These are phyloP conservation scores for Thelonectria olida DNA, from an alignment of 2,329 filamentous ascomycete species.

Conservation along the genomic window DNA sequence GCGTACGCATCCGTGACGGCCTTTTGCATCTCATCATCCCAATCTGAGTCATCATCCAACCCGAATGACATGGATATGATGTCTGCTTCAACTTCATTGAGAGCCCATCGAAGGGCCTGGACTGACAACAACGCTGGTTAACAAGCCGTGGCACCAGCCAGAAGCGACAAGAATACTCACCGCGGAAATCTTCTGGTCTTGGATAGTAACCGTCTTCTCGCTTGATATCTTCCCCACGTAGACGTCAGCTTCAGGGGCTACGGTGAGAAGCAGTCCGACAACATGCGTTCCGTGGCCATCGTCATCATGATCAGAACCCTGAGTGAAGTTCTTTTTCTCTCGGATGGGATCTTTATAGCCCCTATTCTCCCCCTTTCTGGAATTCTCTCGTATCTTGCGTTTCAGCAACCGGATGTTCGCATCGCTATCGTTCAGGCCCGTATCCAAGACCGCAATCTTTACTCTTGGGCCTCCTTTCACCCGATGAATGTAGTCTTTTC, in stretches of 20 bases:
- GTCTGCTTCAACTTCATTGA: neutral
- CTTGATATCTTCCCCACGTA: slow-evolving; percentile 18
- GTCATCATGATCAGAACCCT: neutral
- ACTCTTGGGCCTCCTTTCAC: too few species aligned
- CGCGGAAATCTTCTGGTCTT: neutral
- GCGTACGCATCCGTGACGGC: neutral
- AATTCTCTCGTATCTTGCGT: too few species aligned
- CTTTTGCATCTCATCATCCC: neutral
- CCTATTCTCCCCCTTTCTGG: too few species aligned
- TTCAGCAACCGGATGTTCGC: too few species aligned
- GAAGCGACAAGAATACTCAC: neutral
- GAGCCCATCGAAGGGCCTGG: slow-evolving; percentile 17
- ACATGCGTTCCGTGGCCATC: slow-evolving; percentile 19
- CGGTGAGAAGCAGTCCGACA: neutral
- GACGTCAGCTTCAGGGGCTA: slow-evolving; percentile 15
- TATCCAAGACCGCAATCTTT: too few species aligned
- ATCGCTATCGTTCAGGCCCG: too few species aligned
- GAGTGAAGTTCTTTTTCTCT: too few species aligned
- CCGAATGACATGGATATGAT: slow-evolving; percentile 18
- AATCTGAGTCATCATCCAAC: neutral
- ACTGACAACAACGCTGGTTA: neutral
- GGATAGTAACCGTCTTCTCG: neutral
- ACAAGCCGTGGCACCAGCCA: neutral
- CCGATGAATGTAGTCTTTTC: too few species aligned
- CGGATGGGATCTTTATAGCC: too few species aligned